Evolutionary conservation across 1,284 basidiomycete species (phyloP), one percentile per base, ranked within the genome.

Genomic region (Heterobasidion parviporum): DNA sequence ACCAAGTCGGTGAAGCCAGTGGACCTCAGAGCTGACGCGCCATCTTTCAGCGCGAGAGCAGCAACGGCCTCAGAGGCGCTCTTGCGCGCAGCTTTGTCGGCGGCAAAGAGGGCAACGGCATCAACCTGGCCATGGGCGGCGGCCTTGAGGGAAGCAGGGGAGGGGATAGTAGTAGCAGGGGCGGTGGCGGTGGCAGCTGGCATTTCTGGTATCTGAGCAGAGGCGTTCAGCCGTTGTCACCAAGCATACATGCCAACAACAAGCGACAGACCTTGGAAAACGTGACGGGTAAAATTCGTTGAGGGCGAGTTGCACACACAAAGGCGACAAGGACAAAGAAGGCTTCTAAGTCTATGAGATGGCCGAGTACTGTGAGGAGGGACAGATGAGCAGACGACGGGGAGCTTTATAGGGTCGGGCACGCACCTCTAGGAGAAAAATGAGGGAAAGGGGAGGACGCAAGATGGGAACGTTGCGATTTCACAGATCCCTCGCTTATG

Each of bases 1-100:
- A 87, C 77, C 64, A 93, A 92, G 61, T 89, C 87, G 57, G 78
- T 77, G 74, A 97, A 90, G 64, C 83, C 89, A 61, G 87, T 77
- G 64, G 85, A 78, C 65, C 81, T 79, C 68, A 98, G 82, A 66
- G 87, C 88, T 61, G 85, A 74, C 62, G 93, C 89, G 68, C 94
- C 94, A 63, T 94, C 85, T 74, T 90, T 90, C 85, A 91, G 83
- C 64, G 82, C 83, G 67, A 82, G 74, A 57, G 83, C 79, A 64
- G 83, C 87, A 64, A 98, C 81, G 56, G 84, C 77, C 63, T 81
- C 74, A 61, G 82, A 84, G 47, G 91, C 85, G 58, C 85, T 74
- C 52, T 83, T 81, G 68, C 89, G 87, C 57, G 82, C 74, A 59
- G 83, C 76, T 73, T 89, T 89, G 74, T 91, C 89, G 62, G 84